Evolutionary conservation across 2,329 filamentous ascomycete species (phyloP).

Genomic region (Fusarium buxicola): DNA sequence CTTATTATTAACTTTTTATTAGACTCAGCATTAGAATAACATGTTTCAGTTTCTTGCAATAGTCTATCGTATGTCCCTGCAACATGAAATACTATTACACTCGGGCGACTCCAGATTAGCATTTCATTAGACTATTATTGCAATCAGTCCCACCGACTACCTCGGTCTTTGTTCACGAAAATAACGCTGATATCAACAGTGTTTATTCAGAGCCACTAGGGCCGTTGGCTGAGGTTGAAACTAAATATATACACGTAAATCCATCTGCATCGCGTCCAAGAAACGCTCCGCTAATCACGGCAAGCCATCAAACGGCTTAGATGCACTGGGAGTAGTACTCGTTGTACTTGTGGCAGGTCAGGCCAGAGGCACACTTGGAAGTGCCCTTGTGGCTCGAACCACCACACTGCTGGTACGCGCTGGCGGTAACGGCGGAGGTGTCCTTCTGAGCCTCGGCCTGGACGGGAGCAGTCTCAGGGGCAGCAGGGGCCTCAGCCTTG

Average conservation of each 20-base stretch:
- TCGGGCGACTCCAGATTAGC: no score
- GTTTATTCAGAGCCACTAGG: constrained; percentile 10
- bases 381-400: constrained; percentile 36
- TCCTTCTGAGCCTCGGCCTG: not conserved
- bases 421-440: not conserved
- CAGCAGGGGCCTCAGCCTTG: no score
- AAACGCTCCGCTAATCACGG: not conserved
- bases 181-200: not conserved
- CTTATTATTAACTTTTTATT: no score
- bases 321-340: constrained; percentile 47
- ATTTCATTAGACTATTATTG: not conserved
- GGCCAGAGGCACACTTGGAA: constrained; percentile 37
- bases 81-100: no score
- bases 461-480: not conserved
- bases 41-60: no score
- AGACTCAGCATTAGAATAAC: no score
- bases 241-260: constrained; percentile 20
- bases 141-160: not conserved
- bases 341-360: constrained; percentile 39
- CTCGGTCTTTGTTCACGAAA: no score
- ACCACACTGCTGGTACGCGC: constrained; percentile 40
- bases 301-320: not conserved
- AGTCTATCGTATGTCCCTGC: no score
- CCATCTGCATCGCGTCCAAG: not conserved
- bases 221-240: not conserved